Conservation (phyloP, 306 rosid species). For the Prunus persica region DNA sequence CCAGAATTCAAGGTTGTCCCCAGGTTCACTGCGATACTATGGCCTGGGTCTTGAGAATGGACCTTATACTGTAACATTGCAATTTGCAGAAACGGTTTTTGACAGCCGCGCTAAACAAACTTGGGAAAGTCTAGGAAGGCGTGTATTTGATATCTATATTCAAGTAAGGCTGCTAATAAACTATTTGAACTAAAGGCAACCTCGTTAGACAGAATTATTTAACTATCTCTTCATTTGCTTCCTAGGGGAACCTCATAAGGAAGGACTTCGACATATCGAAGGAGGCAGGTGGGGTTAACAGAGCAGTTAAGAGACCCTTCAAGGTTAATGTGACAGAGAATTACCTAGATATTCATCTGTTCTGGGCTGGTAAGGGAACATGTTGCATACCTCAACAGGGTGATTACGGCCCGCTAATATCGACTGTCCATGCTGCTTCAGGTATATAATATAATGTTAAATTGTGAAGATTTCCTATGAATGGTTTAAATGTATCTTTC, state of each 20-base stretch:
- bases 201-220: neutral
- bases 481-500: neutral
- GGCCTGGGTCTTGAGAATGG: constrained; percentile 53
- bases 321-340: constrained; percentile 15
- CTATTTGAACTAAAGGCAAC: neutral
- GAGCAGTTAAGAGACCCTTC: neutral
- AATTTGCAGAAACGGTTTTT: constrained; percentile 51
- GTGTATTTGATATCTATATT: constrained; percentile 54
- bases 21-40: constrained; percentile 39
- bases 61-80: constrained; percentile 44
- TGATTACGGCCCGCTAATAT: constrained; percentile 13
- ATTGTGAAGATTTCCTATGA: neutral
- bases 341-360: constrained; percentile 24
- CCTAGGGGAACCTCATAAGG: neutral
- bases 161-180: constrained; percentile 31
- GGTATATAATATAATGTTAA: neutral
- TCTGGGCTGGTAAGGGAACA: constrained; percentile 31
- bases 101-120: constrained; percentile 1
- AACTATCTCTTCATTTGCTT: neutral
- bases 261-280: constrained; percentile 25
- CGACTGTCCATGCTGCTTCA: constrained; percentile 16
- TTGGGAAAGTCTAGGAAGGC: constrained; percentile 45
- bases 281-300: constrained; percentile 19
- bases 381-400: constrained; percentile 24
- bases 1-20: constrained; percentile 22